These are phyloP conservation scores for Wickerhamiella occidentalis DNA, from an alignment of 805 yeast genomes.

Conservation along the genomic window DNA sequence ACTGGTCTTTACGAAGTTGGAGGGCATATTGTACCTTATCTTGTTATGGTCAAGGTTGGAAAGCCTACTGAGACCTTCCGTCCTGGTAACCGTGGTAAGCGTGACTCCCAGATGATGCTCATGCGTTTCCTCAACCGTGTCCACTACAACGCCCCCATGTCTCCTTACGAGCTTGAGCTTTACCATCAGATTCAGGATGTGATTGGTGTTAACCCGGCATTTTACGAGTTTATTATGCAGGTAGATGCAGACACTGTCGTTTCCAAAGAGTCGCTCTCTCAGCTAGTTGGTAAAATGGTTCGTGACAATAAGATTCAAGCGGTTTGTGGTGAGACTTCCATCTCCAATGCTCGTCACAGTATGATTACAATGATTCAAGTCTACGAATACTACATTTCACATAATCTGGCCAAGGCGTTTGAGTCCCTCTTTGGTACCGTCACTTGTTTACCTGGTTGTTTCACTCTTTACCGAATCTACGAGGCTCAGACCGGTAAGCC, in stretches of 20 bases:
- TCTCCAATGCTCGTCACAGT: slow-evolving; percentile 41
- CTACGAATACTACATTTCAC: slow-evolving; percentile 52
- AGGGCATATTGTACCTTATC: slow-evolving; percentile 42
- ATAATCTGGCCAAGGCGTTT: slow-evolving; percentile 51
- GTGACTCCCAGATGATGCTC: slow-evolving; percentile 48
- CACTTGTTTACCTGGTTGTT: slow-evolving; percentile 59
- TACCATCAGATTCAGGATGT: slow-evolving; percentile 44
- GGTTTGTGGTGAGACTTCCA: slow-evolving; percentile 50
- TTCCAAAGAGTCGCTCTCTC: slow-evolving; percentile 40
- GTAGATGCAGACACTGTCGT: slow-evolving; percentile 56
- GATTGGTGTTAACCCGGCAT: slow-evolving; percentile 49
- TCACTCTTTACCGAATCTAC: slow-evolving; percentile 44
- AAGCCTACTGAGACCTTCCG: slow-evolving; percentile 38
- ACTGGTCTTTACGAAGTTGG: slow-evolving; percentile 49
- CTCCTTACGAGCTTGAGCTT: slow-evolving; percentile 43
- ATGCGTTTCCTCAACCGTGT: slow-evolving; percentile 49
- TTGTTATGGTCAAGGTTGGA: slow-evolving; percentile 46
- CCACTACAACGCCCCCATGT: slow-evolving; percentile 48
- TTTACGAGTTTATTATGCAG: slow-evolving; percentile 44
- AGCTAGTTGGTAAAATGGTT: slow-evolving; percentile 47
- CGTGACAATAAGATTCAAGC: slow-evolving; percentile 48
- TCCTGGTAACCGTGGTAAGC: slow-evolving; percentile 56
- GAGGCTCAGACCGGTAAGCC: slow-evolving; percentile 47
- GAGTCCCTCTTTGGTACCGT: slow-evolving; percentile 51
- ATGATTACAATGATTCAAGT: slow-evolving; percentile 54